phyloP scores from a whole-genome alignment of 2,329 filamentous ascomycete genomes.

The Trichoderma hamatum region DNA sequence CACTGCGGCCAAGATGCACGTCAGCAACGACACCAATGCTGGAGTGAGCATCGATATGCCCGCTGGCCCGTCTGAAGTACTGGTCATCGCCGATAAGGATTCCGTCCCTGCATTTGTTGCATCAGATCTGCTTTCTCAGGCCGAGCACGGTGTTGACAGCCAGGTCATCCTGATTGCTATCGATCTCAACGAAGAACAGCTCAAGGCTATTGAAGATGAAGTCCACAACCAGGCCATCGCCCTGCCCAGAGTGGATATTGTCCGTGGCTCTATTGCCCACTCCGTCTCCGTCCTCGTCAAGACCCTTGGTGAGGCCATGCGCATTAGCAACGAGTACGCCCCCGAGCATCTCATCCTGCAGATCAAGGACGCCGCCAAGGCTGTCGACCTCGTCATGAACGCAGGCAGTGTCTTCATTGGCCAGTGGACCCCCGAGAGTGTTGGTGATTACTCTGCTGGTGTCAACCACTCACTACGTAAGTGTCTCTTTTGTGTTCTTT shows the following conservation, averaged over 20 bases:
- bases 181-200: constrained; percentile 70
- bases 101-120: constrained; percentile 94
- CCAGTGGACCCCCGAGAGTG: constrained; percentile 94
- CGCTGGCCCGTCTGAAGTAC: constrained; percentile 90
- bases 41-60: constrained; percentile 98
- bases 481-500: constrained; percentile 44
- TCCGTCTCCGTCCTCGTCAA: constrained; percentile 82
- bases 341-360: constrained; percentile 97
- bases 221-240: constrained; percentile 84
- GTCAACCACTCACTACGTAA: constrained; percentile 97
- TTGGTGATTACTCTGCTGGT: constrained; percentile 96
- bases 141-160: constrained; percentile 94
- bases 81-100: constrained; percentile 89
- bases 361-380: constrained; percentile 72
- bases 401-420: constrained; percentile 96
- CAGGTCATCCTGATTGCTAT: constrained; percentile 92
- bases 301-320: constrained; percentile 72
- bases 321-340: constrained; percentile 88
- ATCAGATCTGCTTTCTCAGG: constrained; percentile 90
- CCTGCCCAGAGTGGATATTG: constrained; percentile 89
- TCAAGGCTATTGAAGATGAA: constrained; percentile 87
- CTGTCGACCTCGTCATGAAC: constrained; percentile 82
- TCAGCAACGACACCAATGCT: constrained; percentile 95
- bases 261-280: constrained; percentile 86
- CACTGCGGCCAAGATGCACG: constrained; percentile 97